Evolutionary conservation across 2,329 filamentous ascomycete species (phyloP).

Genomic region (Claviceps monticola): DNA sequence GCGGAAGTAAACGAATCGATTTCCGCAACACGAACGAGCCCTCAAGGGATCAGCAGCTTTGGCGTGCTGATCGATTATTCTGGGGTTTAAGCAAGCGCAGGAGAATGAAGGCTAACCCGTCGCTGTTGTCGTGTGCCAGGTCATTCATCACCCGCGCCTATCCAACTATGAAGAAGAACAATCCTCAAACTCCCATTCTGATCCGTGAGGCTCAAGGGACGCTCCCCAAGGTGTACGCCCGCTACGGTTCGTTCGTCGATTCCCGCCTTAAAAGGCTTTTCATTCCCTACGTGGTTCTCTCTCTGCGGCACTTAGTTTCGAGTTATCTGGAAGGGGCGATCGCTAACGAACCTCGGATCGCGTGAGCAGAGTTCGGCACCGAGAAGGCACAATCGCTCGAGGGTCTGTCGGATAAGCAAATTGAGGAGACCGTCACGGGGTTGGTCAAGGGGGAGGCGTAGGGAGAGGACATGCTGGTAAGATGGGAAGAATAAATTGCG

Average conservation of each 20-base stretch:
- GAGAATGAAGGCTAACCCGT: too few species aligned
- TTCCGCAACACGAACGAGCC: too few species aligned
- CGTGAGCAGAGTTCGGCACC: conserved; percentile 34
- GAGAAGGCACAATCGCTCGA: conserved; percentile 45
- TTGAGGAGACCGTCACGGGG: conserved; percentile 42
- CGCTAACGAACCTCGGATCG: not conserved
- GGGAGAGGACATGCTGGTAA: not conserved
- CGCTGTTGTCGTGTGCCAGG: conserved; percentile 30
- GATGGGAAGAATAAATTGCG: not conserved
- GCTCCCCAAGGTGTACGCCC: conserved; percentile 73
- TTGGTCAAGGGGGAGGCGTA: conserved; percentile 30
- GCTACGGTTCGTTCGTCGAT: conserved; percentile 65
- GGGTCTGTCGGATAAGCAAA: conserved; percentile 46
- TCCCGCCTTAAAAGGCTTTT: not conserved
- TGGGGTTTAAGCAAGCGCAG: too few species aligned
- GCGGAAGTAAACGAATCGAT: too few species aligned
- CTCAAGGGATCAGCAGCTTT: too few species aligned
- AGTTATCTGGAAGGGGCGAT: not conserved
- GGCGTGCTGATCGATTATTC: too few species aligned
- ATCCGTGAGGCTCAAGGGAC: conserved; percentile 83
- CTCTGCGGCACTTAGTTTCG: not conserved
- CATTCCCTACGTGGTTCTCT: not conserved
- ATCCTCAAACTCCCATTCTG: conserved; percentile 85
- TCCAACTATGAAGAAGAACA: conserved; percentile 98
- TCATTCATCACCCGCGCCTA: conserved; percentile 84